Evolutionary conservation across 2,329 filamentous ascomycete species (phyloP), one percentile per base, ranked within the genome.

Genomic region (Gaeumannomyces sp.): DNA sequence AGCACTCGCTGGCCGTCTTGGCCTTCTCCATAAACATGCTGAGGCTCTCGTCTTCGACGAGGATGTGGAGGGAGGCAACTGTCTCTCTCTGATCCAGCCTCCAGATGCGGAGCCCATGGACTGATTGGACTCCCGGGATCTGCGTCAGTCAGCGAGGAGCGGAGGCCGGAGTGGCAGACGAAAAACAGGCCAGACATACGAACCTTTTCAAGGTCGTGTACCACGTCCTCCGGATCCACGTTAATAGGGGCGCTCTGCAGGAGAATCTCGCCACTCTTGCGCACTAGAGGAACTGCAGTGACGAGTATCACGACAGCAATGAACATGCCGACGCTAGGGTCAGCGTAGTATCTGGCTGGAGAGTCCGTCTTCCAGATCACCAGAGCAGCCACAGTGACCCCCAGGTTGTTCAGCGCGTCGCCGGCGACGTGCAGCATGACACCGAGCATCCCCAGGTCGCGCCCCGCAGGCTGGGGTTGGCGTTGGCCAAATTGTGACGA

Each of bases 51-150:
- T 86, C 82, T 1, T 82, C 80, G 22, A 92, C 82, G 0, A 89
- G 80, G 1, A 93, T 77, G 71, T 92, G 89, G 1, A 87, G 89
- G 0, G 87, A 87, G 10, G 90, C 90, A 60, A 92, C 80, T 4
- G 84, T 80, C 70, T 90, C 91, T 63, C 81, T 80, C 75, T 93
- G 89, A 71, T 89, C 86, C 3, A 93, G 80, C 2, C 86, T 82
- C 89, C 90, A 93, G 67, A 92, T 84, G 69, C 91, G 89, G 22
- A 93, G 78, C 69, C 92, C 88, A 68, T 92, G 89, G 19, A 92
- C 81, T 0, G 86, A 86, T 27, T 84, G 73, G 25, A 92, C 81
- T 0, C 89, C 89, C 0, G 85, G 82, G 50, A 92, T 86, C 83
- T 89, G 66, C 29, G 50, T 27, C 59, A 5, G 62, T 74, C 29